Base-by-base conservation (phyloP, 768 basidiomycete genomes). In the Strobilomyces confusus region DNA sequence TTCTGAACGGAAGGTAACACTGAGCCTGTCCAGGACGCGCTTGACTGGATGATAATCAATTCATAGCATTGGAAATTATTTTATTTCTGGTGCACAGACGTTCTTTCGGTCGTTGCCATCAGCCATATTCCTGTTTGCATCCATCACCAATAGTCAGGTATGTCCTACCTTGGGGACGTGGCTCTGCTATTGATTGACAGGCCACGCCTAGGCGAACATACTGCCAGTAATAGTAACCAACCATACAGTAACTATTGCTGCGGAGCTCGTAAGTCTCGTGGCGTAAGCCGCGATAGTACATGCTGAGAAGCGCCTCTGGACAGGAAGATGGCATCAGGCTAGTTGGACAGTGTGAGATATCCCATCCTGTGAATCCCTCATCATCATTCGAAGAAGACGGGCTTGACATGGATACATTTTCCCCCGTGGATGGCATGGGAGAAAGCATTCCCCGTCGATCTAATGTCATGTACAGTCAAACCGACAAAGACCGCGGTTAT, bases 201-300 rank as follows among this genome's bases (percentile, higher is more conserved):
- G 38, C 48, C 50, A 65, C 43, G 51, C 57, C 37, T 69, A 77
- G 79, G 86, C 90, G 12, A 81, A 86, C 55, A 95, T 98, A 52
- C 73, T 95, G 2, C 95, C 95, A 0, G 91, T 86, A 4, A 88
- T 98, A 58, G 83, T 95, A 37, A 98, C 95, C 13, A 95, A 92
- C 69, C 91, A 92, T 67, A 93, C 89, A 0, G 92, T 93, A n/a
- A 97, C 94, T 14, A 93, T 98, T 57, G 91, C 93, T 36, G 92
- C 87, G 22, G 87, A 95, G 69, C 77, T 95, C 63, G 89, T 83
- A 26, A 63, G 76, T 72, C 47, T 51, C 22, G 48, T 48, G 23
- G 22, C 50, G 80, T 81, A 55, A 82, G 90, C 57, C 82, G 84
- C 26, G 73, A 77, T 33, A 78, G 73, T 25, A 32, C 44, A 43